Evolutionary conservation across 371 early-diverging fungal genomes (phyloP).

Genomic region (Gilbertella persicaria): DNA sequence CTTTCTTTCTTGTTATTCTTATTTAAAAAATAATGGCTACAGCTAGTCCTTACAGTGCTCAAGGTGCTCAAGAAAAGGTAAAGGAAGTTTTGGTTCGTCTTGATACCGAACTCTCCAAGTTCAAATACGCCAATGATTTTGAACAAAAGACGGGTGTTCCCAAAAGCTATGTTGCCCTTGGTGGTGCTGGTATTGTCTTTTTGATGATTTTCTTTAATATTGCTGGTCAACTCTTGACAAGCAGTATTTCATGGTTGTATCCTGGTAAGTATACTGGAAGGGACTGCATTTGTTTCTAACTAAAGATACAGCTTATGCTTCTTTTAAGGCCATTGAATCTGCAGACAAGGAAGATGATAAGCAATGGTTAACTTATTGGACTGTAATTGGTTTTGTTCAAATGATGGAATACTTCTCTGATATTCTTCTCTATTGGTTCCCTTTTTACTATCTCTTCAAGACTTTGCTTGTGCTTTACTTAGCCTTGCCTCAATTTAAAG

Average conservation of each 20-base stretch:
- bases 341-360: slow-evolving; percentile 78
- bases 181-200: slow-evolving; percentile 57
- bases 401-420: slow-evolving; percentile 87
- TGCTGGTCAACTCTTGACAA: slow-evolving; percentile 78
- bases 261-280: slow-evolving; percentile 52
- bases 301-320: slow-evolving; percentile 71
- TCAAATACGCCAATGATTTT: slow-evolving; percentile 61
- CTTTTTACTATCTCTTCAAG: slow-evolving; percentile 94
- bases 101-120: slow-evolving; percentile 71
- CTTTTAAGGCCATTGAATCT: slow-evolving; percentile 90
- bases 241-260: slow-evolving; percentile 86
- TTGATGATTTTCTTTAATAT: slow-evolving; percentile 88
- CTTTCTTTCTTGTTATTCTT: not conserved
- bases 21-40: slow-evolving; percentile 8
- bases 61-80: slow-evolving; percentile 16
- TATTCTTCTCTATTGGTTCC: slow-evolving; percentile 84
- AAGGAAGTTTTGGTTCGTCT: slow-evolving; percentile 10
- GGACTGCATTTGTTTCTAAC: slow-evolving; percentile 1
- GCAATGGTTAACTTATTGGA: slow-evolving; percentile 90
- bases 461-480: slow-evolving; percentile 84
- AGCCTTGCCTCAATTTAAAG: slow-evolving; percentile 74
- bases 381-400: slow-evolving; percentile 84
- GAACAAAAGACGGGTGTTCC: slow-evolving; percentile 74
- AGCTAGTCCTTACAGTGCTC: slow-evolving; percentile 16
- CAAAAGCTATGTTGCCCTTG: slow-evolving; percentile 82